A percentile compares a stretch with the other conserved stretches of the same genome.
phyloP scores from a whole-genome alignment of 108 stramenopile species.

The Stephanodiscus minutulus region DNA sequence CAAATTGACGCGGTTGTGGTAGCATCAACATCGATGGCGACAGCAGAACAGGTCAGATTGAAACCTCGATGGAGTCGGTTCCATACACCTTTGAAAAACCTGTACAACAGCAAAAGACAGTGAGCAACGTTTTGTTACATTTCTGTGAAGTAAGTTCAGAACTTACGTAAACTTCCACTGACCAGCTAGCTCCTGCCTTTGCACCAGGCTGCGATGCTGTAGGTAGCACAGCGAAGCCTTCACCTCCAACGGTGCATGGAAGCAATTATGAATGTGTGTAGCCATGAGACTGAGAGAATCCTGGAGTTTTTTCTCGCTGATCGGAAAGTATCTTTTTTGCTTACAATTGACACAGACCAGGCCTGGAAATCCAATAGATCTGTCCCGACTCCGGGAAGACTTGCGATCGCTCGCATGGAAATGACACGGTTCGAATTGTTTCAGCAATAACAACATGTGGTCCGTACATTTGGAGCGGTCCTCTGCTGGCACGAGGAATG shows the following conservation, averaged over 20 bases:
- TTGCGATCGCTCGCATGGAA: conserved; percentile 76
- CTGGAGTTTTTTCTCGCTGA: conserved; percentile 82
- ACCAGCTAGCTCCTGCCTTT: conserved; percentile 73
- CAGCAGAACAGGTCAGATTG: conserved; percentile 36
- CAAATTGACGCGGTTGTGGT: background rate
- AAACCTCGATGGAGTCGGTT: conserved; percentile 72
- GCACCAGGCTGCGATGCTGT: conserved; percentile 67
- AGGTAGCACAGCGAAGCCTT: conserved; percentile 79
- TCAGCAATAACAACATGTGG: conserved; percentile 69
- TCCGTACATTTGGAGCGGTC: conserved; percentile 74
- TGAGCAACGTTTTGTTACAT: no score
- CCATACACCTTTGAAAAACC: conserved; percentile 81
- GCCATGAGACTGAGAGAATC: conserved; percentile 77
- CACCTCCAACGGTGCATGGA: conserved; percentile 64
- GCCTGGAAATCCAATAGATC: conserved; percentile 69
- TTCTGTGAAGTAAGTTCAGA: no score
- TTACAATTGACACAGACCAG: conserved; percentile 64
- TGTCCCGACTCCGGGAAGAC: conserved; percentile 66
- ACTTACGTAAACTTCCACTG: conserved; percentile 70
- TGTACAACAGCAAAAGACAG: no score
- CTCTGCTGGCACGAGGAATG: conserved; percentile 52
- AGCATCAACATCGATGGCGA: background rate
- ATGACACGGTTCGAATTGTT: conserved; percentile 78
- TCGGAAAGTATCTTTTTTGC: conserved; percentile 80
- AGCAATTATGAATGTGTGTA: conserved; percentile 64